A percentile compares a stretch with the other conserved stretches of the same genome.
phyloP scores from a whole-genome alignment of 2,329 filamentous ascomycete genomes.

The Colletotrichum orbiculare region DNA sequence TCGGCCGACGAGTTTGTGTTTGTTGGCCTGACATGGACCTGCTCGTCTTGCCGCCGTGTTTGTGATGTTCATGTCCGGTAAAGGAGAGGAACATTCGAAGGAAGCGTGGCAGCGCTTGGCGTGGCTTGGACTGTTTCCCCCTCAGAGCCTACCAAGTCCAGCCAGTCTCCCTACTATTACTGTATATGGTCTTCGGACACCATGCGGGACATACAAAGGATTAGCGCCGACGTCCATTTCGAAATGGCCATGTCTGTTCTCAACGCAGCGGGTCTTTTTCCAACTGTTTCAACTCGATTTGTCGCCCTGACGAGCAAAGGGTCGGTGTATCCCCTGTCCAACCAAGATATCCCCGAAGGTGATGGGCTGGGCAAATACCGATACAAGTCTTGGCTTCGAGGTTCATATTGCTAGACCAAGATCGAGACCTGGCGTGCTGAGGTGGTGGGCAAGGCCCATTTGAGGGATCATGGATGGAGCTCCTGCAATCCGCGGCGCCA shows the following conservation, averaged over 20 bases:
- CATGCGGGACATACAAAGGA: too few species aligned
- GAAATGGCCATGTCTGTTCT: slow-evolving; percentile 14
- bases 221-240: too few species aligned
- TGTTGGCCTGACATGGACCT: neutral
- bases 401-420: neutral
- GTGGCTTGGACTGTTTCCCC: neutral
- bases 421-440: neutral
- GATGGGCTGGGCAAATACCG: slow-evolving; percentile 13
- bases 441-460: neutral
- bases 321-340: neutral
- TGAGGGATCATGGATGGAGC: neutral
- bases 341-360: neutral
- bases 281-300: slow-evolving; percentile 2
- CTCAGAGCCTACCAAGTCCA: too few species aligned
- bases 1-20: neutral
- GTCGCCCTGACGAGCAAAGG: slow-evolving; percentile 2
- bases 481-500: neutral
- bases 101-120: slow-evolving; percentile 23
- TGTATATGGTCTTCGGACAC: too few species aligned
- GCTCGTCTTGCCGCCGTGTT: neutral
- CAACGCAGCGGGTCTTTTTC: slow-evolving; percentile 23
- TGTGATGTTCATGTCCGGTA: neutral
- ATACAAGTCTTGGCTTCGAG: slow-evolving; percentile 3
- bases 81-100: slow-evolving; percentile 1
- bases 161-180: too few species aligned